Conservation (phyloP, 257 asterid species). For the Orobanche coerulescens region DNA sequence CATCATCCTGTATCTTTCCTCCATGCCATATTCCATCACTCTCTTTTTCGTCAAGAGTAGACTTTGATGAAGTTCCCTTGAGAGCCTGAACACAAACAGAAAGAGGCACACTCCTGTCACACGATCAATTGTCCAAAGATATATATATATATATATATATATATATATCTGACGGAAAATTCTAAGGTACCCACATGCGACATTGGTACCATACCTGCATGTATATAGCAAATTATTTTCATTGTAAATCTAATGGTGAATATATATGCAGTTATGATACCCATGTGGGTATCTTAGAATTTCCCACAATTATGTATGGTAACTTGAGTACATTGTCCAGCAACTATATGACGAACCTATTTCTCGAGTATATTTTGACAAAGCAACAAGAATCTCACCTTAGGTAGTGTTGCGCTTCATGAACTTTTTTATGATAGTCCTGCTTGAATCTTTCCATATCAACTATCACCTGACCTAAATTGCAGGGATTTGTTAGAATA, state of each 20-base stretch:
- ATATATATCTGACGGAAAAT: no score
- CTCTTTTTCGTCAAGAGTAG: slow-evolving; percentile 42
- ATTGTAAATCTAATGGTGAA: no score
- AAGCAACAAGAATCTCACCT: slow-evolving; percentile 42
- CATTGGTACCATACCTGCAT: no score
- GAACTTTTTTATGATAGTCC: slow-evolving; percentile 48
- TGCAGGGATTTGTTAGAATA: slow-evolving; percentile 17
- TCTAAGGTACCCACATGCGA: no score
- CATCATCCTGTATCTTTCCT: slow-evolving; percentile 49
- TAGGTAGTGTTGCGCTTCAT: slow-evolving; percentile 54
- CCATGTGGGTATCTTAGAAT: no score
- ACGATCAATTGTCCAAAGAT: no score
- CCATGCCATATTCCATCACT: slow-evolving; percentile 40
- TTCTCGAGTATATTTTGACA: slow-evolving; percentile 4
- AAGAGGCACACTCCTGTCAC: background rate
- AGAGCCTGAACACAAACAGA: slow-evolving; percentile 43
- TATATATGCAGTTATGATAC: no score
- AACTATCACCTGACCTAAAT: slow-evolving; percentile 66
- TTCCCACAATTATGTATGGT: background rate
- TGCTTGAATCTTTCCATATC: slow-evolving; percentile 97
- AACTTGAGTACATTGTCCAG: background rate
- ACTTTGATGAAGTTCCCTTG: slow-evolving; percentile 55
- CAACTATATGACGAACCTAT: background rate
- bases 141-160: no score
- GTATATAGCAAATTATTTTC: no score